A percentile compares a stretch with the other conserved stretches of the same genome.
Conservation (phyloP, 2,329 filamentous ascomycete genomes). For the Ophiostoma angusticollis region DNA sequence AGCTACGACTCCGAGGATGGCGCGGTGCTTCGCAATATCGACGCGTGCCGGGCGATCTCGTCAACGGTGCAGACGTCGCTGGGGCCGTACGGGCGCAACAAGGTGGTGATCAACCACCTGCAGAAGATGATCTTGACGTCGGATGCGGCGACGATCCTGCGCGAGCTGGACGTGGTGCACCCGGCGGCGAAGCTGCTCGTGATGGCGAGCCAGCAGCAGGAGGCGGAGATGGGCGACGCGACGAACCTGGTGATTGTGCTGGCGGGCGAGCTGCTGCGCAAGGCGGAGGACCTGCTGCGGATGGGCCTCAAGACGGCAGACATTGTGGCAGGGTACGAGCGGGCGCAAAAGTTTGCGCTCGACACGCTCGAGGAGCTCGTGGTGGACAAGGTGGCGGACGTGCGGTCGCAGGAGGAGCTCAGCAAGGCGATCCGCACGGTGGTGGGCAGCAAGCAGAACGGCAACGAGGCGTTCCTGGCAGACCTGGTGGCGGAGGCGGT, state of each 20-base stretch:
- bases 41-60: slow-evolving; percentile 91
- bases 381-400: slow-evolving; percentile 80
- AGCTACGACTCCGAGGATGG: slow-evolving; percentile 99
- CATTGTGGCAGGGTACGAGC: slow-evolving; percentile 91
- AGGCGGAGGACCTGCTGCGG: slow-evolving; percentile 89
- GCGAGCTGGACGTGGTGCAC: slow-evolving; percentile 96
- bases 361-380: slow-evolving; percentile 76
- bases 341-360: slow-evolving; percentile 79
- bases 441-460: slow-evolving; percentile 91
- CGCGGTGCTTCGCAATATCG: slow-evolving; percentile 95
- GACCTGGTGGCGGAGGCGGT: slow-evolving; percentile 74
- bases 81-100: slow-evolving; percentile 95
- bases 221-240: slow-evolving; percentile 96
- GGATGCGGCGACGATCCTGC: slow-evolving; percentile 91
- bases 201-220: slow-evolving; percentile 98
- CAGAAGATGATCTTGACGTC: slow-evolving; percentile 99
- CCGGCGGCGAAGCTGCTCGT: slow-evolving; percentile 94
- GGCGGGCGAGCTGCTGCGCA: slow-evolving; percentile 87
- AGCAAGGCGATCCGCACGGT: slow-evolving; percentile 94
- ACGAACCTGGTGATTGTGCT: slow-evolving; percentile 96
- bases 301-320: slow-evolving; percentile 99
- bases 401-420: slow-evolving; percentile 68
- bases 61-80: slow-evolving; percentile 94
- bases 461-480: slow-evolving; percentile 79
- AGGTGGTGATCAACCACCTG: slow-evolving; percentile 99